A percentile compares a stretch with the other conserved stretches of the same genome.
These are phyloP conservation scores for Xylaria telfairii DNA, from an alignment of 495 filamentous ascomycete genomes.

Conservation along the genomic window DNA sequence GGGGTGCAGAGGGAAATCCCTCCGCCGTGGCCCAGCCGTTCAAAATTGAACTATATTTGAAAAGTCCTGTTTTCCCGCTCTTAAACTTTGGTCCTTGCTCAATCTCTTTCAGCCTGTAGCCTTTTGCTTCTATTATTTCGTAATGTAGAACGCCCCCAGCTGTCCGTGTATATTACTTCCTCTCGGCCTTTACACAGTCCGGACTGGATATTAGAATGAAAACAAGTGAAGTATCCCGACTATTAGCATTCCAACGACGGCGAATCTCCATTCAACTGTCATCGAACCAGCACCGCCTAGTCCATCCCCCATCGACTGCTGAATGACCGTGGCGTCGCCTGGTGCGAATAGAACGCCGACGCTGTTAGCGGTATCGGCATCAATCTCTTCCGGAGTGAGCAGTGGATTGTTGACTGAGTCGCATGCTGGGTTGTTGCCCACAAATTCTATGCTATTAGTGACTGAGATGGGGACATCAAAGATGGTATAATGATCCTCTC, in stretches of 20 bases:
- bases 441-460: conserved; percentile 63
- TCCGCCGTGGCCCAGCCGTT: neutral
- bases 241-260: conserved; percentile 14
- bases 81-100: neutral
- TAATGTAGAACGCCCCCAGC: neutral
- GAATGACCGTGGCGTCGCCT: conserved; percentile 47
- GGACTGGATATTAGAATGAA: neutral
- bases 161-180: neutral
- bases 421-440: conserved; percentile 49
- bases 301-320: conserved; percentile 37
- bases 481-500: conserved; percentile 67
- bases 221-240: neutral
- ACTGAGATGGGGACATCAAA: conserved; percentile 71
- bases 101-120: neutral
- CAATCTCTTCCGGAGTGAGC: conserved; percentile 47
- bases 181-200: neutral
- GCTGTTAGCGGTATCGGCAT: conserved; percentile 40
- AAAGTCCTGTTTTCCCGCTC: neutral
- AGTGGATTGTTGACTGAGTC: conserved; percentile 53
- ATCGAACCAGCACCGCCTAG: conserved; percentile 39
- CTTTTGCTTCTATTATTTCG: neutral
- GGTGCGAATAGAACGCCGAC: conserved; percentile 54
- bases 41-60: neutral
- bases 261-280: conserved; percentile 24
- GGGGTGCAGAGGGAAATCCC: too few species aligned